Base-by-base conservation (phyloP, 2,329 filamentous ascomycete species). In the Cladophialophora chaetospira region DNA sequence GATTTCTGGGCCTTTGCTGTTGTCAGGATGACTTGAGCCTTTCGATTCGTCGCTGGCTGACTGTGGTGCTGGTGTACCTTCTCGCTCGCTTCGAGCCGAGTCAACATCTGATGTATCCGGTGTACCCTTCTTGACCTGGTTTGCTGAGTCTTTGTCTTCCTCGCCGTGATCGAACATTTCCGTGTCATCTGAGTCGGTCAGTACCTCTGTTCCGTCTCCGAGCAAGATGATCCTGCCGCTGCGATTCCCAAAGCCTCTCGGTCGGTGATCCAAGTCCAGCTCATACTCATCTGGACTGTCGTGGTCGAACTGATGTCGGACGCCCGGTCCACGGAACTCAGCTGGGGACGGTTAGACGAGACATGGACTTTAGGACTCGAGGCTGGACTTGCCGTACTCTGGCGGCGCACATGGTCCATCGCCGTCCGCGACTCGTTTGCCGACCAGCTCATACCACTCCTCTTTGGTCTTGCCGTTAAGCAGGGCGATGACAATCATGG, bases 391-490 rank as follows among this genome's bases (percentile, higher is more conserved):
- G 92, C 94, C 94, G 81, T 97, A 99, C 86, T 99, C 94, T 71
- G 93, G 94, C 77, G 94, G 94, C 74, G 94, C 94, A 80, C 93
- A 97, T 73, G 94, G 94, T 69, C 94, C 94, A 77, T 99, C 94
- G 76, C 93, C 94, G 73, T 93, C 92, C 68, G 92, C 90, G 75
- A 99, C 94, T 72, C 94, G 86, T 79, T 88, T 91, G 69, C 88
- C 91, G 73, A 99, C 88, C 79, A 92, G 88, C 70, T 97, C 90
- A 75, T 99, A 99, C 94, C 94, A 99, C 78, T 97, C 88, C 71
- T 97, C 92, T 83, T 96, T 95, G 67, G 86, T 89, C 81, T 89
- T 91, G 73, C 93, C 94, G 70, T 89, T 85, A 66, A 99, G 83
- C 71, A 99, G 85, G 65, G 88, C 94, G 70, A 99, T 79, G 65